Evolutionary conservation across 495 filamentous ascomycete species (phyloP).

Genomic region (Aspergillus affinis): DNA sequence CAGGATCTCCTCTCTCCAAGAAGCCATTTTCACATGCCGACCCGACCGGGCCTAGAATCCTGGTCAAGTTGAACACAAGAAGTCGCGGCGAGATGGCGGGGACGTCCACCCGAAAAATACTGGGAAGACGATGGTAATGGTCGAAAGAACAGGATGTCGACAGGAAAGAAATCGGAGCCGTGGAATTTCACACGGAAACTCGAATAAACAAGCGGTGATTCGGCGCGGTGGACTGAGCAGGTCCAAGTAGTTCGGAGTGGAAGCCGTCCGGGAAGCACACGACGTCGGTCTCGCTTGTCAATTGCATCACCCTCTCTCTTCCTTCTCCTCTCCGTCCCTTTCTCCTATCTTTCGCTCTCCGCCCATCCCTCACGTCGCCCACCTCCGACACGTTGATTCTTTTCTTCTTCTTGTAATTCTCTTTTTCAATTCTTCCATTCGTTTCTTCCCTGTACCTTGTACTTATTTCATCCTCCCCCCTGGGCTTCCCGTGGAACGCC

Average conservation of each 20-base stretch:
- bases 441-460: neutral
- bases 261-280: conserved; percentile 15
- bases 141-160: neutral
- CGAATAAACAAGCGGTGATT: neutral
- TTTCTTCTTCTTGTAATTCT: conserved; percentile 18
- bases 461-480: neutral
- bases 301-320: conserved; percentile 40
- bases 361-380: conserved; percentile 24
- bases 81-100: too few species aligned
- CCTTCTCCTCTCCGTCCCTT: conserved; percentile 16
- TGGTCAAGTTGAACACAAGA: neutral
- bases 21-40: neutral
- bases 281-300: conserved; percentile 23
- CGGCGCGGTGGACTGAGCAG: neutral
- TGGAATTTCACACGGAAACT: neutral
- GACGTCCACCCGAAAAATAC: too few species aligned
- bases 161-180: neutral
- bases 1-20: neutral
- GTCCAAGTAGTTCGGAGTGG: neutral
- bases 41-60: neutral
- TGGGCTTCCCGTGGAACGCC: neutral
- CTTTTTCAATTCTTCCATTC: conserved; percentile 20
- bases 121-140: neutral
- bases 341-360: conserved; percentile 27
- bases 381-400: conserved; percentile 12